These are phyloP conservation scores for Curvularia spicifera DNA, from an alignment of 2,329 filamentous ascomycete genomes.

Conservation along the genomic window DNA sequence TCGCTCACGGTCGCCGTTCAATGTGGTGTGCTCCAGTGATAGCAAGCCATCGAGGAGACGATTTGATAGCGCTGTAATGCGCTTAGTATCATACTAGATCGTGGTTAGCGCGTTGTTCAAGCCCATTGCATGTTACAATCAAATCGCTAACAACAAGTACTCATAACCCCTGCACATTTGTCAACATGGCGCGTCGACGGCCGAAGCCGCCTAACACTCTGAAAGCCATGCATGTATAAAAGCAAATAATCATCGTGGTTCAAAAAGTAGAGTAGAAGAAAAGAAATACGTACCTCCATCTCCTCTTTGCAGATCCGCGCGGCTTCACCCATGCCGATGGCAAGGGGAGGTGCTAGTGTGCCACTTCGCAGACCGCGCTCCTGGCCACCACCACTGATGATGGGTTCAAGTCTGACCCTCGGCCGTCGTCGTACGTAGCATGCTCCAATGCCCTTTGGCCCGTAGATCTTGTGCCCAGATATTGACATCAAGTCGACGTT, in stretches of 20 bases:
- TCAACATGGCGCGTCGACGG: slow-evolving; percentile 53
- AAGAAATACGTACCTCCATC: slow-evolving; percentile 73
- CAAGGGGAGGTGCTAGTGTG: slow-evolving; percentile 85
- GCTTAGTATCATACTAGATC: slow-evolving; percentile 84
- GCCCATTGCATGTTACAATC: neutral
- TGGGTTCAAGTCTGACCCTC: slow-evolving; percentile 89
- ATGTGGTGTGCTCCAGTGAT: slow-evolving; percentile 85
- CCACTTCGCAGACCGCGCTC: slow-evolving; percentile 94
- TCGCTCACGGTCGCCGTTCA: slow-evolving; percentile 82
- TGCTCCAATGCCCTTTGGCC: slow-evolving; percentile 94
- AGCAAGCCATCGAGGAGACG: slow-evolving; percentile 82
- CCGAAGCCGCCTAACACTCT: slow-evolving; percentile 59
- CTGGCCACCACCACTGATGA: slow-evolving; percentile 95
- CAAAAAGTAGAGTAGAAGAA: slow-evolving; percentile 25
- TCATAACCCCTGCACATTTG: slow-evolving; percentile 72
- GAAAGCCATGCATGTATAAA: slow-evolving; percentile 86
- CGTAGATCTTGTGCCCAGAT: slow-evolving; percentile 98
- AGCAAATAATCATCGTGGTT: slow-evolving; percentile 77
- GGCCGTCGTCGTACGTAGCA: slow-evolving; percentile 94
- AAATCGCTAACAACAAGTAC: slow-evolving; percentile 12
- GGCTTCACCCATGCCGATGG: slow-evolving; percentile 93
- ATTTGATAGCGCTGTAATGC: slow-evolving; percentile 82
- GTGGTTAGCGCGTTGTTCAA: slow-evolving; percentile 22
- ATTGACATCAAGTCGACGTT: slow-evolving; percentile 99
- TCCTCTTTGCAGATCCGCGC: slow-evolving; percentile 91